Base-by-base conservation (phyloP, 192 early-diverging fungal genomes). In the Lobulomyces angularis region DNA sequence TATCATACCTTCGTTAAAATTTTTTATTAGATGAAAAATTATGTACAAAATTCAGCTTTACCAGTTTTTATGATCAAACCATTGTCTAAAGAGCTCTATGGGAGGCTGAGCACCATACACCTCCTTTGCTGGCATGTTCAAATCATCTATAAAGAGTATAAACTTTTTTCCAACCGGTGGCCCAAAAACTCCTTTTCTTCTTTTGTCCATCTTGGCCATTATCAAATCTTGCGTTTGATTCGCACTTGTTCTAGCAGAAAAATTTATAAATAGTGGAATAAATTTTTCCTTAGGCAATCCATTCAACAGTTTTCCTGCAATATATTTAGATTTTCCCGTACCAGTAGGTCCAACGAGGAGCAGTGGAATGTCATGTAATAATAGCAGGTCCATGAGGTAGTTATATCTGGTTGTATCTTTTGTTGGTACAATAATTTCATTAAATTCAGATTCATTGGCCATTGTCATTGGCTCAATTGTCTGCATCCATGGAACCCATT, bases 51-150 rank as follows among this genome's bases (percentile, higher is more conserved):
- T n/a, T n/a, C n/a, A n/a, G n/a, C n/a, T n/a, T n/a, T n/a, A n/a
- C 73, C 73, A 76, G 50, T 76, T 76, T 8, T 70, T 70, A 49
- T 76, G 73, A 42, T 76, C 73, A 17, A 55, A 53, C 61, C 65
- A 76, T 32, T 76, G 73, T 12, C 73, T 35, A 35, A 76, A 67
- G 29, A 76, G 46, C 43, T 76, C 73, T 35, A 76, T 72, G 17
- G 73, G 70, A 1, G 73, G 73, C 39, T 76, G 73, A 1, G 73
- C 73, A 8, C 73, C 73, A 31, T 76, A 76, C 23, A 62, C 52
- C 50, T 76, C 73, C 38, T 76, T 76, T 5, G 70, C 65, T 8
- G 73, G 73, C 61, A 76, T 70, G 46, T 76, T 76, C 35, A 76
- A 39, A 46, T 76, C 73, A 45, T 76, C 73, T 25, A 76, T 74